Percentiles rank a stretch among this genome's conserved stretches.
Evolutionary conservation across 257 asterid species (phyloP).

Genomic region (Solanum medicagineum): DNA sequence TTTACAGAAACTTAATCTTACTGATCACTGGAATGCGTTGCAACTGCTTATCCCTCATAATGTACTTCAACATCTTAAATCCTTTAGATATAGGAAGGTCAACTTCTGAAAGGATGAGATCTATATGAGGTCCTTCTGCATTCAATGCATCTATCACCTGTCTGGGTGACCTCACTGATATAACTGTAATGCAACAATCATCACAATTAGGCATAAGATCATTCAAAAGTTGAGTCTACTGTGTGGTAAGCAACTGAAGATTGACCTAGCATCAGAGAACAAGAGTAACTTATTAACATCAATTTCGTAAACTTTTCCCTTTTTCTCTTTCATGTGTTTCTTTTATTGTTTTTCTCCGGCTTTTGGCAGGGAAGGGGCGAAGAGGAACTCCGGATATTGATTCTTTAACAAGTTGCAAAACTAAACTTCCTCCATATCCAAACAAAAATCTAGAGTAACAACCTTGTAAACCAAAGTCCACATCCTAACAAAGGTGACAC

Average conservation of each 20-base stretch:
- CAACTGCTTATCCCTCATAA: constrained; percentile 65
- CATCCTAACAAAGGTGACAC: not conserved
- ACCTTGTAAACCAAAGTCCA: not conserved
- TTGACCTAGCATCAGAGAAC: not conserved
- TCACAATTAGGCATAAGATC: not conserved
- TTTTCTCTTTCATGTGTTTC: not conserved
- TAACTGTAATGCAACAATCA: constrained; percentile 37
- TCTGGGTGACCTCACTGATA: constrained; percentile 69
- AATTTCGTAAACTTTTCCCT: not conserved
- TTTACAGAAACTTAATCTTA: constrained; percentile 16
- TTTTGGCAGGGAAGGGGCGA: not conserved
- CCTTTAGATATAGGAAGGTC: constrained; percentile 93
- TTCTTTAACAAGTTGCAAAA: not conserved
- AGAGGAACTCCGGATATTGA: not conserved
- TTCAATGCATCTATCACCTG: constrained; percentile 84
- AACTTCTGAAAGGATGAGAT: constrained; percentile 72
- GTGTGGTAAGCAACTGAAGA: not conserved
- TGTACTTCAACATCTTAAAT: constrained; percentile 50
- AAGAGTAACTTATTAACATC: not conserved
- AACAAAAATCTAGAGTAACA: not conserved
- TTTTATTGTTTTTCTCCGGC: not conserved
- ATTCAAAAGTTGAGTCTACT: not conserved
- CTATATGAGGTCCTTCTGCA: constrained; percentile 38
- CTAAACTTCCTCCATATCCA: not conserved
- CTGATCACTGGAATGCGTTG: constrained; percentile 83